Evolutionary conservation across 148 eudicot species (phyloP).

Genomic region (Drosera capensis): DNA sequence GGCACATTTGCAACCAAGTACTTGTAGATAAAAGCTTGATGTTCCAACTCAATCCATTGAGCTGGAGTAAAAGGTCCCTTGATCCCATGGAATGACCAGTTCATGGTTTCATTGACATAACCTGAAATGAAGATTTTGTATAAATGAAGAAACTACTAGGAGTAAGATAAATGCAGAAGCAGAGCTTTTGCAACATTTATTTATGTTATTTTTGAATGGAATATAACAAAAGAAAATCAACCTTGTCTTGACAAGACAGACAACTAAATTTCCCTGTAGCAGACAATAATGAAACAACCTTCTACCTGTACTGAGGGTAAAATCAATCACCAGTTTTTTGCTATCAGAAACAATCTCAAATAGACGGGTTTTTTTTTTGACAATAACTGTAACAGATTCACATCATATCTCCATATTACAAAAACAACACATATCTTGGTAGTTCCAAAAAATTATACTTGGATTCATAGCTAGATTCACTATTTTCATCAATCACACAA

Average conservation of each 20-base stretch:
- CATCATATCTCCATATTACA: too few species aligned
- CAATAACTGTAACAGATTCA: too few species aligned
- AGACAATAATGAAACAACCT: background rate
- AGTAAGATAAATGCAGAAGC: background rate
- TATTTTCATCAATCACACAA: too few species aligned
- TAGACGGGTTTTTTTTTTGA: too few species aligned
- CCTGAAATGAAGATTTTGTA: conserved; percentile 5
- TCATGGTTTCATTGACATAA: conserved; percentile 1
- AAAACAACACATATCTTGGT: too few species aligned
- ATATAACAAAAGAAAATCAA: background rate
- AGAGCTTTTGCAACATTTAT: background rate
- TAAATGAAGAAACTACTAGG: background rate
- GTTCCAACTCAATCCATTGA: conserved; percentile 57
- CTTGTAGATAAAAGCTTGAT: conserved; percentile 56
- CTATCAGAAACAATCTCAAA: background rate
- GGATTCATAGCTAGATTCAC: too few species aligned
- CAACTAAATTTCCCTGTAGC: background rate
- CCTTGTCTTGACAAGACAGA: background rate
- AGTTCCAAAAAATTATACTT: too few species aligned
- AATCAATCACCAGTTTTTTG: too few species aligned
- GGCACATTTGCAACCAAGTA: conserved; percentile 43
- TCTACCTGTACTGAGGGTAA: background rate
- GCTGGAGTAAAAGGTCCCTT: conserved; percentile 44
- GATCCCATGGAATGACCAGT: conserved; percentile 19
- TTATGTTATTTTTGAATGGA: too few species aligned